These are phyloP conservation scores for Verticillium zaregamsianum DNA, from an alignment of 2,329 filamentous ascomycete genomes.

Conservation along the genomic window DNA sequence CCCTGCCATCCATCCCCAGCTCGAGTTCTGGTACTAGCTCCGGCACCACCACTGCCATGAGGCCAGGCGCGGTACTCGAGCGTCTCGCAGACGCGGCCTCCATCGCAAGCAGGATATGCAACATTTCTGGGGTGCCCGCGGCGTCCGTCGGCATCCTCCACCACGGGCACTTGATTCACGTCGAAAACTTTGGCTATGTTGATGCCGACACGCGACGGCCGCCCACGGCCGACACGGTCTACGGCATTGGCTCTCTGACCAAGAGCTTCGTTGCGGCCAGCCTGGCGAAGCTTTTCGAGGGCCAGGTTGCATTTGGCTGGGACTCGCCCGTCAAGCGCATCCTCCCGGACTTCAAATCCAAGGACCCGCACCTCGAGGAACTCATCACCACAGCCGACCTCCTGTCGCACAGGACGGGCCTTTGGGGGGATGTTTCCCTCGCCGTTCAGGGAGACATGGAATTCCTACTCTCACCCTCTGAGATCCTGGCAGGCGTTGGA, in stretches of 20 bases:
- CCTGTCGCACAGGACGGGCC: conserved; percentile 3
- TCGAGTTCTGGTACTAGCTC: too few species aligned
- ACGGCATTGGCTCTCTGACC: conserved; percentile 4
- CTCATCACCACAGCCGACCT: conserved; percentile 1
- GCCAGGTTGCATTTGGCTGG: neutral
- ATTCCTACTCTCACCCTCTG: too few species aligned
- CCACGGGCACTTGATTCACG: too few species aligned
- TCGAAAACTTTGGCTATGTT: too few species aligned
- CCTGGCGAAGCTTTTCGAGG: neutral
- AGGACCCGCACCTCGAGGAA: neutral
- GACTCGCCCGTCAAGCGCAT: neutral
- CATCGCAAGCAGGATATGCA: too few species aligned
- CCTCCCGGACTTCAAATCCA: neutral
- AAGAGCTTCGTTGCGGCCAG: conserved; percentile 5
- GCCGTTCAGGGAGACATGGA: conserved; percentile 1
- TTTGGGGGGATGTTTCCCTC: neutral
- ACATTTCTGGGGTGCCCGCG: too few species aligned
- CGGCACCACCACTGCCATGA: too few species aligned
- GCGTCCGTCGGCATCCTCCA: too few species aligned
- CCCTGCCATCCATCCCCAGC: too few species aligned
- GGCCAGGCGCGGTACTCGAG: too few species aligned
- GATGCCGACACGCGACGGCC: too few species aligned
- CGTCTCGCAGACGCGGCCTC: too few species aligned
- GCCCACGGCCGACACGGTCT: neutral
- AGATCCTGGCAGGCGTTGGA: neutral